Percentiles rank a stretch among this genome's conserved stretches.
Evolutionary conservation across 495 filamentous ascomycete species (phyloP).

Genomic region (Hypoxylon fragiforme): DNA sequence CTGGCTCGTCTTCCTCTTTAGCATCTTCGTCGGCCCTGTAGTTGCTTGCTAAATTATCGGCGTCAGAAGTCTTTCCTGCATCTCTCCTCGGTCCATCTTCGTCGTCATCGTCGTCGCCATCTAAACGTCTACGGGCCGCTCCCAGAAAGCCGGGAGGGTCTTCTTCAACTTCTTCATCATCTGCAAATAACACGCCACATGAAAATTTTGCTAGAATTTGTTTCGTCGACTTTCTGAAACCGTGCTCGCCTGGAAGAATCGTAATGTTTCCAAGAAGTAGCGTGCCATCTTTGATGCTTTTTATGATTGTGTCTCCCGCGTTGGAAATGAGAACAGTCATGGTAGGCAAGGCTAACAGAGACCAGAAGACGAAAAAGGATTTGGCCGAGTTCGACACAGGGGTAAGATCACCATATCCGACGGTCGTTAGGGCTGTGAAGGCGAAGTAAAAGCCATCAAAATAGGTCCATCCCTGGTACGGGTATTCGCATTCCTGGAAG

Average conservation of each 20-base stretch:
- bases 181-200: conserved; percentile 40
- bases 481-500: conserved; percentile 56
- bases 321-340: conserved; percentile 84
- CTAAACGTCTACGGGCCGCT: conserved; percentile 28
- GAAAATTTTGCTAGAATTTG: conserved; percentile 40
- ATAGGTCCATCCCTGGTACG: conserved; percentile 70
- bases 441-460: conserved; percentile 80
- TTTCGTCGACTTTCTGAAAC: conserved; percentile 48
- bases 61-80: background rate
- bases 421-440: conserved; percentile 77
- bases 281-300: conserved; percentile 67
- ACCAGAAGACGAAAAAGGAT: conserved; percentile 90
- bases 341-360: conserved; percentile 77
- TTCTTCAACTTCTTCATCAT: conserved; percentile 40
- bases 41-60: conserved; percentile 31
- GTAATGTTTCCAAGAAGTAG: conserved; percentile 73
- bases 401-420: conserved; percentile 81
- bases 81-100: conserved; percentile 7
- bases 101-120: conserved; percentile 21
- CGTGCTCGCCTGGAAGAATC: conserved; percentile 70
- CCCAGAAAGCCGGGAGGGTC: conserved; percentile 50
- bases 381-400: conserved; percentile 72
- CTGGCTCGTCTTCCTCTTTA: conserved; percentile 6
- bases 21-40: conserved; percentile 12
- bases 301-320: conserved; percentile 79